These are phyloP conservation scores for Trichosporon ovoides DNA, from an alignment of 1,284 basidiomycete species.

Conservation along the genomic window DNA sequence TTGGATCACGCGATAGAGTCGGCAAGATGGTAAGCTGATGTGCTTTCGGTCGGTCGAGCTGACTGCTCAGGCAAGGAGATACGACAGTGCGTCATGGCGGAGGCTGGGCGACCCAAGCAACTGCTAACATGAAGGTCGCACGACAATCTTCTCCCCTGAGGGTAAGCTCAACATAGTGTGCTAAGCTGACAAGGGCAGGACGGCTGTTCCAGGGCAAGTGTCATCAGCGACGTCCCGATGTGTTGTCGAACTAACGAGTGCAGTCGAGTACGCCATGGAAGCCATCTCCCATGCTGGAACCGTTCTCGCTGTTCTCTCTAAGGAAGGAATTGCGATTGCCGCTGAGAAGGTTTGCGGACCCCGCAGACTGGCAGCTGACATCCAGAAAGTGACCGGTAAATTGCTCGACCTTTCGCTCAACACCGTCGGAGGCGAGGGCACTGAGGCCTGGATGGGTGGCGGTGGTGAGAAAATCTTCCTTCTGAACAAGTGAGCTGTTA, in stretches of 20 bases:
- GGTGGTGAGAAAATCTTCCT: slow-evolving; percentile 98
- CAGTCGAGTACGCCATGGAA: slow-evolving; percentile 99
- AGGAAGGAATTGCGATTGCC: slow-evolving; percentile 93
- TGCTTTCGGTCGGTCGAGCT: slow-evolving; percentile 3
- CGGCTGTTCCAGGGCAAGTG: slow-evolving; percentile 68
- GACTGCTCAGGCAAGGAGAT: slow-evolving; percentile 67
- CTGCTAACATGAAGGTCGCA: slow-evolving; percentile 51
- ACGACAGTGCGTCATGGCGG: slow-evolving; percentile 64
- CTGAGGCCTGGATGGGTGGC: slow-evolving; percentile 58
- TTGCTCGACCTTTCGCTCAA: slow-evolving; percentile 84
- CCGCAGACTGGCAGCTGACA: slow-evolving; percentile 1
- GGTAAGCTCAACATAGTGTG: slow-evolving; percentile 54
- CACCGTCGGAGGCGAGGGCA: slow-evolving; percentile 72
- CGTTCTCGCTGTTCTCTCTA: slow-evolving; percentile 88
- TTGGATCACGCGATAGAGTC: not conserved
- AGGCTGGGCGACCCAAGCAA: not conserved
- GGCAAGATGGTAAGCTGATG: slow-evolving; percentile 29
- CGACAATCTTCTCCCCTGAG: slow-evolving; percentile 93
- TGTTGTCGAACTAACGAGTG: slow-evolving; percentile 9
- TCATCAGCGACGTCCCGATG: slow-evolving; percentile 47
- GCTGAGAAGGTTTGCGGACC: slow-evolving; percentile 73
- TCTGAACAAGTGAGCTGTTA: slow-evolving; percentile 61
- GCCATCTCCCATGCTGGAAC: slow-evolving; percentile 96
- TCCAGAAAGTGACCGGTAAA: slow-evolving; percentile 88
- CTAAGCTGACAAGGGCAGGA: slow-evolving; percentile 53